Conservation (phyloP, 176 grass and related monocot species). For the Musa troglodytarum region DNA sequence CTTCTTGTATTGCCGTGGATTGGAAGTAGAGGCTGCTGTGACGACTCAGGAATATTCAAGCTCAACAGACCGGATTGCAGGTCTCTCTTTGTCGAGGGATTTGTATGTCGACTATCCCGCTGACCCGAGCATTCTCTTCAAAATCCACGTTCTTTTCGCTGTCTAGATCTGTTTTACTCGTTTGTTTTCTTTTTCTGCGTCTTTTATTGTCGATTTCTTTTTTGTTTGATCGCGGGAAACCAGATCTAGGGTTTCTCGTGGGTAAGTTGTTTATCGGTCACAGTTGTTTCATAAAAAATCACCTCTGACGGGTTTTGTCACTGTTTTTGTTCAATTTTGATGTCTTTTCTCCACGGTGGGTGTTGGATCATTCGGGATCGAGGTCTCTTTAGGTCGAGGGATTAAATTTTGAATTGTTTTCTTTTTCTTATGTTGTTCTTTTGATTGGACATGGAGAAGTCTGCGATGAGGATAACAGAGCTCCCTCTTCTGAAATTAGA, state of each 20-base stretch:
- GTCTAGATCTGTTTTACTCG: not conserved
- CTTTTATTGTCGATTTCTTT: not conserved
- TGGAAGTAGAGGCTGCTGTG: conserved; percentile 37
- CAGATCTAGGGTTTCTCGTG: no score
- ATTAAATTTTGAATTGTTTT: not conserved
- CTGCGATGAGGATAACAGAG: conserved; percentile 81
- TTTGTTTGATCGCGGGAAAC: not conserved
- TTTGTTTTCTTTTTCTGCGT: not conserved
- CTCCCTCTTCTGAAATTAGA: conserved; percentile 88
- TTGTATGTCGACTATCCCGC: conserved; percentile 90
- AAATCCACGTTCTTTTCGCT: not conserved
- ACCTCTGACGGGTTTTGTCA: no score
- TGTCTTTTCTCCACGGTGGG: no score
- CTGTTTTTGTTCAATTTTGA: no score
- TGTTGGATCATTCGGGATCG: no score
- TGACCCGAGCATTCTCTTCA: conserved; percentile 59
- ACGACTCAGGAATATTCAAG: conserved; percentile 79
- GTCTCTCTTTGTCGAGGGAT: conserved; percentile 45
- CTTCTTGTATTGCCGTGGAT: not conserved
- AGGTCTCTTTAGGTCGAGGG: no score
- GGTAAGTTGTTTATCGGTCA: no score
- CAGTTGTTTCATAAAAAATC: no score
- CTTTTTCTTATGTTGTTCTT: not conserved
- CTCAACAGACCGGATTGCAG: conserved; percentile 96
- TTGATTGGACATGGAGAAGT: not conserved